Evolutionary conservation across 75 land plant species (phyloP).

Genomic region (Gnetum montanum): DNA sequence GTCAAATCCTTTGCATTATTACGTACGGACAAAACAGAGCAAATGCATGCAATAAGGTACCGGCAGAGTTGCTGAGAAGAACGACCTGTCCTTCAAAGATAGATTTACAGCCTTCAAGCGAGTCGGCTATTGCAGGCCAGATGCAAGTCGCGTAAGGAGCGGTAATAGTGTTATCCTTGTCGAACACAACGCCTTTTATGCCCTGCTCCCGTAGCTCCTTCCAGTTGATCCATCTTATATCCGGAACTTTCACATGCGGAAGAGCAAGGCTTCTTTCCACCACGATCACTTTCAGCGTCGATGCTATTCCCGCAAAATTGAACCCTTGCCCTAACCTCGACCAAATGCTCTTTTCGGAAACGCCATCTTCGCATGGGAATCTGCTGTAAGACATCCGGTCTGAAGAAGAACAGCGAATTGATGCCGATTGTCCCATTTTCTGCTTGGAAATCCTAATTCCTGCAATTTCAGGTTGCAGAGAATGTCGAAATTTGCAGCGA

Average conservation of each 20-base stretch:
- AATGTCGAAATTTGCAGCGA: no score
- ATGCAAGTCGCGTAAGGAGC: slow-evolving; percentile 63
- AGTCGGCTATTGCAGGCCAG: slow-evolving; percentile 48
- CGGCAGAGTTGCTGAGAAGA: slow-evolving; percentile 92
- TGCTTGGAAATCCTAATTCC: no score
- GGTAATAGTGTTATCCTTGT: slow-evolving; percentile 95
- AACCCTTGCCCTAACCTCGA: slow-evolving; percentile 57
- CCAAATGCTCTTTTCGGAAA: slow-evolving; percentile 7
- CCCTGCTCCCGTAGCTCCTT: slow-evolving; percentile 47
- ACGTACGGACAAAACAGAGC: no score
- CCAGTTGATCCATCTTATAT: slow-evolving; percentile 83
- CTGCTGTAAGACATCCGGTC: background rate
- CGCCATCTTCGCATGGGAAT: background rate
- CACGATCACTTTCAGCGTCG: slow-evolving; percentile 18
- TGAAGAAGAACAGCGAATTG: no score
- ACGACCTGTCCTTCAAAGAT: slow-evolving; percentile 57
- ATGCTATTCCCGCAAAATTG: slow-evolving; percentile 55
- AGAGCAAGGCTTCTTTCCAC: slow-evolving; percentile 43
- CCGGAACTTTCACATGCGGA: slow-evolving; percentile 62
- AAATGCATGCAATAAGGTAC: no score
- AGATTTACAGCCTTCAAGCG: slow-evolving; percentile 50
- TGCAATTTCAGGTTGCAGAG: no score
- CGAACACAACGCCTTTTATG: slow-evolving; percentile 86
- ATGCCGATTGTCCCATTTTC: no score
- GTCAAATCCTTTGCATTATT: no score